Evolutionary conservation across 192 early-diverging fungal species (phyloP), one percentile per base, ranked within the genome.

Genomic region (Backusella tuberculispora): DNA sequence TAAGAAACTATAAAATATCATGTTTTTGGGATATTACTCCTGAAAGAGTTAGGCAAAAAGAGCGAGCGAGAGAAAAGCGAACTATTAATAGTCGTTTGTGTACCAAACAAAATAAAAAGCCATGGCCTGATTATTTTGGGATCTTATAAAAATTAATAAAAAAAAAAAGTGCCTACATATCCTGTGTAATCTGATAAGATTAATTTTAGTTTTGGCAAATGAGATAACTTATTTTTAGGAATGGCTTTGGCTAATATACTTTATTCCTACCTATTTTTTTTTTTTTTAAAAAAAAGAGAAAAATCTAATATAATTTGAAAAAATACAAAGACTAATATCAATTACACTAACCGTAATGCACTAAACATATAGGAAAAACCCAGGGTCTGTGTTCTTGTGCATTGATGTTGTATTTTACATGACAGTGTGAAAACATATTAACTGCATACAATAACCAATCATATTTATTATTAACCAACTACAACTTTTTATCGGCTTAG

Each of bases 81-180:
- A 26, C 8, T 60, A 60, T 60, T 60, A 60, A 60, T 60, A 60
- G 21, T 26, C 24, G 21, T 60, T 60, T 60, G 53, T 60, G 53
- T 60, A 60, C 13, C 53, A 10, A 60, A 60, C 9, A 24, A n/a
- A 60, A 24, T 24, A 26, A 60, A 53, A 48, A 26, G 13, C 8
- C 9, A 60, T 60, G 21, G 53, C 53, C 21, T 60, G 53, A 13
- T 56, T 56, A 56, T 1, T 21, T 10, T 56, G 21, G 50, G 3
- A 3, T 2, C 24, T 56, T 56, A 24, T 56, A 45, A 1, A 7
- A 46, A 46, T 24, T 56, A 10, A 12, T 24, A 24, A 56, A 56
- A 24, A 56, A 13, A 56, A 24, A 24, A 21, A 0, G 6, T 6
- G n/a, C n/a, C 8, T 56, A 21, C 50, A 21, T 24, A 56, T 10